These are phyloP conservation scores for Chlorophyllum brunneum DNA, from an alignment of 768 basidiomycete species.

Conservation along the genomic window DNA sequence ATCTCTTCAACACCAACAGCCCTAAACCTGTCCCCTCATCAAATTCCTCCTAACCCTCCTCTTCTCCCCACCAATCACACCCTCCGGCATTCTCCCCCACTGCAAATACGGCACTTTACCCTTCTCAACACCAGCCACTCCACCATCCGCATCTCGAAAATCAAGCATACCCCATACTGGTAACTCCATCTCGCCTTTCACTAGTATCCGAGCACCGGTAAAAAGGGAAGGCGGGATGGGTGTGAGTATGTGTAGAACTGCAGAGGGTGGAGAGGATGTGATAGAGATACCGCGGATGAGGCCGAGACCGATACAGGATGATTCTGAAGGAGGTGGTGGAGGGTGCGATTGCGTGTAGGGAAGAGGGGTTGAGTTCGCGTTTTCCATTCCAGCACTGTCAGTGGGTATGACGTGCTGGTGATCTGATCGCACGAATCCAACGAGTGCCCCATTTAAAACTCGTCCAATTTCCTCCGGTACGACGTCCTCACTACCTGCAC, in stretches of 20 bases:
- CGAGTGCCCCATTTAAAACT: slow-evolving; percentile 78
- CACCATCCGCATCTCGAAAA: slow-evolving; percentile 34
- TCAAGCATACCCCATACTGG: slow-evolving; percentile 89
- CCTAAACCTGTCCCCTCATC: slow-evolving; percentile 75
- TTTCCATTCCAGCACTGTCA: not conserved
- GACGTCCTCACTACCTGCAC: slow-evolving; percentile 79
- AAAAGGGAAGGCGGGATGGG: slow-evolving; percentile 58
- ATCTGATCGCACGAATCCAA: slow-evolving; percentile 55
- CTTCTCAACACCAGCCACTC: slow-evolving; percentile 46
- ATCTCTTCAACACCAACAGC: not conserved
- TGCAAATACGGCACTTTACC: slow-evolving; percentile 72
- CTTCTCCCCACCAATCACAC: slow-evolving; percentile 58
- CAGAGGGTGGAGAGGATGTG: not conserved
- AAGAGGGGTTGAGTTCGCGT: slow-evolving; percentile 22
- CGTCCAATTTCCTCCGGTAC: slow-evolving; percentile 60
- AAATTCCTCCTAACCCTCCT: slow-evolving; percentile 79
- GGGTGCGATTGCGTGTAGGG: slow-evolving; percentile 57
- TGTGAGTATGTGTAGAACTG: slow-evolving; percentile 71
- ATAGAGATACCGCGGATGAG: slow-evolving; percentile 56
- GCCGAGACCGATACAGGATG: slow-evolving; percentile 72
- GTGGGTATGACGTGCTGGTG: not conserved
- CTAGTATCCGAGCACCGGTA: slow-evolving; percentile 41
- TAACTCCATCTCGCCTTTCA: slow-evolving; percentile 87
- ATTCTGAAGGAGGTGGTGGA: slow-evolving; percentile 54
- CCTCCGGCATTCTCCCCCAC: slow-evolving; percentile 66